Base-by-base conservation (phyloP, 768 basidiomycete genomes). In the Leccinum rimulosum region DNA sequence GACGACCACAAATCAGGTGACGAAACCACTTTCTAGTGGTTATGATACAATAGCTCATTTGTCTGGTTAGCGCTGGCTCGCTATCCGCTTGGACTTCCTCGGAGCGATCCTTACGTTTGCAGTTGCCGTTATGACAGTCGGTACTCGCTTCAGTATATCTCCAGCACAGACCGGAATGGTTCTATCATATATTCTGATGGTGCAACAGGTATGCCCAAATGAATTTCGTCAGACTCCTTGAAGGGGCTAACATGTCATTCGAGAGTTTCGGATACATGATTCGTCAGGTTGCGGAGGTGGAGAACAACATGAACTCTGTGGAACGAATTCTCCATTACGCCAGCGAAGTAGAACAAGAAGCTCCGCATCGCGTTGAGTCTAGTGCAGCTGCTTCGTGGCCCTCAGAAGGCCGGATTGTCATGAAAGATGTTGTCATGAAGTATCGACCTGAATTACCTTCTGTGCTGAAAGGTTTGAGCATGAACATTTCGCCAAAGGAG, bases 281-380 rank as follows among this genome's bases (percentile, higher is more conserved):
- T 47, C 84, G 88, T 8, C 89, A 91, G 72, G 81, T 79, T 47
- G 86, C 89, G 3, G 93, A 95, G 70, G 87, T 95, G 10, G 93
- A 96, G 73, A 96, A 97, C 72, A 83, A 95, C 72, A 94, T 95
- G 91, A 93, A 93, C 70, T 84, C 86, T n/a, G 89, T 91, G 8
- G 89, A 92, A 70, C 87, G 95, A 27, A 79, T 98, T n/a, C 76
- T 93, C 4, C 83, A 93, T 69, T 97, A 97, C 66, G 86, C 88
- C 45, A 82, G 82, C 25, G 81, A 85, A 27, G 77, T 97, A n/a
- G 91, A 94, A 68, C 88, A 94, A 70, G 93, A 95, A 72, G 83
- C 88, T 2, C 80, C 88, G 1, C 84, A 89, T 65, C 80, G 86
- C 45, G 71, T 89, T 14, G 78, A 84, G 0, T 86, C 85, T 14